Evolutionary conservation across 2,329 filamentous ascomycete genomes (phyloP).

Genomic region (Phoma sp.): DNA sequence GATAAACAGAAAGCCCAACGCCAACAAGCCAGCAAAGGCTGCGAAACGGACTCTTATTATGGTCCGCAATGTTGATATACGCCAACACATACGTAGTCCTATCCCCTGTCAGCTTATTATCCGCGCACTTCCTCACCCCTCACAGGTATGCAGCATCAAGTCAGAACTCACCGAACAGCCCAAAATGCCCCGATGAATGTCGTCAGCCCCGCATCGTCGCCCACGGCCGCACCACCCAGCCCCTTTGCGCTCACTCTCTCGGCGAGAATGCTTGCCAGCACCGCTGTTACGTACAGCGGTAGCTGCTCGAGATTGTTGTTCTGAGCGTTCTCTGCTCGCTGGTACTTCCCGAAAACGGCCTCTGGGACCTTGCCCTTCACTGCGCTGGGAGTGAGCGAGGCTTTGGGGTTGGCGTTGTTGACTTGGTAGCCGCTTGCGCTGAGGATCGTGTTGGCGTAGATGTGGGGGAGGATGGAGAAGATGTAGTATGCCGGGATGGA

Average conservation of each 20-base stretch:
- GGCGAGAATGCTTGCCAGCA: constrained; percentile 35
- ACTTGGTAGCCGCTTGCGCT: constrained; percentile 26
- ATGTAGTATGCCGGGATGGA: constrained; percentile 38
- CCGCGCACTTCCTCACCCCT: no score
- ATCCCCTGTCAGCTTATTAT: neutral
- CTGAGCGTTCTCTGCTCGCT: constrained; percentile 37
- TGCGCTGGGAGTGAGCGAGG: constrained; percentile 27
- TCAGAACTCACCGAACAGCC: constrained; percentile 17
- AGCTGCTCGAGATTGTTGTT: constrained; percentile 36
- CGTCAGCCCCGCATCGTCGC: constrained; percentile 29
- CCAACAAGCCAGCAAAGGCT: constrained; percentile 27
- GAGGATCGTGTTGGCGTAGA: constrained; percentile 28
- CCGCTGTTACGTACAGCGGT: constrained; percentile 32
- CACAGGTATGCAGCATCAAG: no score
- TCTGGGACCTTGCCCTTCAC: constrained; percentile 38
- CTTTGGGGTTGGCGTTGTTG: constrained; percentile 38
- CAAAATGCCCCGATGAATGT: constrained; percentile 30
- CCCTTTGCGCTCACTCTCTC: constrained; percentile 29
- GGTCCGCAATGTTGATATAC: constrained; percentile 31
- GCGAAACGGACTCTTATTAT: constrained; percentile 28
- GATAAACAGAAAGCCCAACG: constrained; percentile 21
- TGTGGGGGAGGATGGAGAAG: constrained; percentile 32
- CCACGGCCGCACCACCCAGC: constrained; percentile 12
- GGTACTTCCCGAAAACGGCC: constrained; percentile 34
- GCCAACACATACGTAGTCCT: constrained; percentile 27